phyloP scores from a whole-genome alignment of 768 basidiomycete species.

The Kockovaella imperatae region DNA sequence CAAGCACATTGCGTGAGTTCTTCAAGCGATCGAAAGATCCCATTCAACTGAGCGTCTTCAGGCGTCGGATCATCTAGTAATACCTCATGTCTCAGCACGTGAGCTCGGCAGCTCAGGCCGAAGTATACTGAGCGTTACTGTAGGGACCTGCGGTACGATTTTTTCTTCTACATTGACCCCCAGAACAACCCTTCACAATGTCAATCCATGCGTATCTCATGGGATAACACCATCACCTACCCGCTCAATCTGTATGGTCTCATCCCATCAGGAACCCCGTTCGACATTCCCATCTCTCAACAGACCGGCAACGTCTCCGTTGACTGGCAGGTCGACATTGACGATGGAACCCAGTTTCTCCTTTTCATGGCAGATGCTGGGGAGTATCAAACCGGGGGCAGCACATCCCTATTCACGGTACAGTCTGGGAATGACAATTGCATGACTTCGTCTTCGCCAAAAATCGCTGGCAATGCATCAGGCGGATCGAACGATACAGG shows the following conservation, averaged over 20 bases:
- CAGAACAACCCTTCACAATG: constrained; percentile 32
- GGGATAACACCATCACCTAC: constrained; percentile 31
- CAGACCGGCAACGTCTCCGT: constrained; percentile 4
- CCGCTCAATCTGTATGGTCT: constrained; percentile 38
- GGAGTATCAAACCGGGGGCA: constrained; percentile 35
- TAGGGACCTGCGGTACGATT: constrained; percentile 35
- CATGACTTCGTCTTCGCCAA: constrained; percentile 21
- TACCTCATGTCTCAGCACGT: constrained; percentile 29
- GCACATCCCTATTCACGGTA: constrained; percentile 28
- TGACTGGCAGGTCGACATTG: constrained; percentile 35
- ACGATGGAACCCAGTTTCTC: constrained; percentile 30
- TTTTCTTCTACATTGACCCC: constrained; percentile 36
- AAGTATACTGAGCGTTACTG: not conserved
- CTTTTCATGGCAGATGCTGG: constrained; percentile 39
- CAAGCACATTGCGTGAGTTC: constrained; percentile 32
- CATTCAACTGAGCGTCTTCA: constrained; percentile 4
- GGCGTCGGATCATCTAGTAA: constrained; percentile 35
- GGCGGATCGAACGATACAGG: too few relatives aligned
- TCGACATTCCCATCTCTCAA: constrained; percentile 27
- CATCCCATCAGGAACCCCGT: constrained; percentile 40
- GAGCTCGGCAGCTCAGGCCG: not conserved
- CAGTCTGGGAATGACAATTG: constrained; percentile 24
- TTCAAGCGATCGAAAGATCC: not conserved
- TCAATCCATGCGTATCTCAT: constrained; percentile 18
- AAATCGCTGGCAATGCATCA: constrained; percentile 9